These are phyloP conservation scores for Rosa hybrid DNA, from an alignment of 331 rosid species.

Conservation along the genomic window DNA sequence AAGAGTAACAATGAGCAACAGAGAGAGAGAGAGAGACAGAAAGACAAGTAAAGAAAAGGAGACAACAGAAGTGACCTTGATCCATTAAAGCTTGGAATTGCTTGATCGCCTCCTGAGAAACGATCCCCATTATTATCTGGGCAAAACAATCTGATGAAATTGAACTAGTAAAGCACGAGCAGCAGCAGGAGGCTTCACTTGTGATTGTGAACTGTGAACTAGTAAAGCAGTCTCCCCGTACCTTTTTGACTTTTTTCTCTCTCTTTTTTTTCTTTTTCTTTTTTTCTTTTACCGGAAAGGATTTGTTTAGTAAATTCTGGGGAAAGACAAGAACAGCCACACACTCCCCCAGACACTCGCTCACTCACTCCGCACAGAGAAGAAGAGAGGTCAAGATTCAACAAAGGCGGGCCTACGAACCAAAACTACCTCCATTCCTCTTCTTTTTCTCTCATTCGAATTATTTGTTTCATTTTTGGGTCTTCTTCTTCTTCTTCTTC, in stretches of 20 bases:
- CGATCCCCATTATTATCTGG: slow-evolving; percentile 49
- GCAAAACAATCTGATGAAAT: background rate
- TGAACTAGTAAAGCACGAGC: background rate
- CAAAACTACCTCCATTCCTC: too few species aligned
- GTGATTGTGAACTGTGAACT: background rate
- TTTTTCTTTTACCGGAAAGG: background rate
- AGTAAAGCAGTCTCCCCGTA: background rate
- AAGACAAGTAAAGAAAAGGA: background rate
- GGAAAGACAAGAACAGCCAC: background rate
- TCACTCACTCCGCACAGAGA: too few species aligned
- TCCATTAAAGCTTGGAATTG: slow-evolving; percentile 57
- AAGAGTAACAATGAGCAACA: background rate
- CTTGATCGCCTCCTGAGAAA: slow-evolving; percentile 62
- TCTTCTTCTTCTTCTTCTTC: too few species aligned
- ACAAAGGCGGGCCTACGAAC: slow-evolving; percentile 4
- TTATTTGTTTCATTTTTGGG: too few species aligned
- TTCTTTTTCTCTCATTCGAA: too few species aligned
- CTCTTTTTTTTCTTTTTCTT: too few species aligned
- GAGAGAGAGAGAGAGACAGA: background rate
- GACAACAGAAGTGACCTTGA: slow-evolving; percentile 36
- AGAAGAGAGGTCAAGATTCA: background rate
- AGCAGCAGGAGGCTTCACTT: background rate
- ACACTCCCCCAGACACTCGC: background rate
- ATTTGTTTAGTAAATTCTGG: background rate
- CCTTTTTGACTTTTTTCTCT: too few species aligned